Evolutionary conservation across 2,329 filamentous ascomycete species (phyloP), one percentile per base, ranked within the genome.

Genomic region (Aquanectria penicillioides): DNA sequence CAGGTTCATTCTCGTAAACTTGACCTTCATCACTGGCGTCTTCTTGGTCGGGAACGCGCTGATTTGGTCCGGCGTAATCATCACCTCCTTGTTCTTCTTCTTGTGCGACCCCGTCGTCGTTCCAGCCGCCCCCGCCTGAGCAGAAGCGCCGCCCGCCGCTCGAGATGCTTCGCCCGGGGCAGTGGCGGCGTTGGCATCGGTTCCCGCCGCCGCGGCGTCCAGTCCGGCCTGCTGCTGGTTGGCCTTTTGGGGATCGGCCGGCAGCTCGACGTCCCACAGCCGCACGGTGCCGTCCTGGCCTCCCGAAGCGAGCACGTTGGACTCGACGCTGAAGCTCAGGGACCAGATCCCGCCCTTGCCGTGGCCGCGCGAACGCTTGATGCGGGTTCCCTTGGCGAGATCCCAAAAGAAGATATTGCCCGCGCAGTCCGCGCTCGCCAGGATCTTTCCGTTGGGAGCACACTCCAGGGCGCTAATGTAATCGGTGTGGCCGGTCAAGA

Each of bases 341-440:
- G 92, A 95, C 88, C 93, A 96, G 66, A 99, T 94, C 9, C 94
- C 94, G 29, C 93, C 94, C 73, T 96, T 95, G 29, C 89, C 93
- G 71, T 99, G 95, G 3, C 95, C 95, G 37, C 93, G 90, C 80
- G 97, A 97, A 38, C 93, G 90, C 83, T 99, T 99, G 71, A 95
- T 88, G 18, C 92, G 86, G 17, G 88, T 87, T 5, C 94, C 95
- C 50, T 92, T 91, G n/a, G 88, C 88, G 15, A 99, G 85, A 70
- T 97, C 94, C 95, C 95, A 99, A 59, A 99, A 86, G 67, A 96
- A 88, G 61, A 99, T 98, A 62, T 91, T 94, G 28, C 95, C 95
- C 5, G 90, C 87, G 57, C 91, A 87, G 72, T 98, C 95, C 6
- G 91, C 95, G 52, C 92, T 96, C 8, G 95, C 95, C n/a, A 99